phyloP scores from a whole-genome alignment of 306 rosid species.

The Vigna mungo region DNA sequence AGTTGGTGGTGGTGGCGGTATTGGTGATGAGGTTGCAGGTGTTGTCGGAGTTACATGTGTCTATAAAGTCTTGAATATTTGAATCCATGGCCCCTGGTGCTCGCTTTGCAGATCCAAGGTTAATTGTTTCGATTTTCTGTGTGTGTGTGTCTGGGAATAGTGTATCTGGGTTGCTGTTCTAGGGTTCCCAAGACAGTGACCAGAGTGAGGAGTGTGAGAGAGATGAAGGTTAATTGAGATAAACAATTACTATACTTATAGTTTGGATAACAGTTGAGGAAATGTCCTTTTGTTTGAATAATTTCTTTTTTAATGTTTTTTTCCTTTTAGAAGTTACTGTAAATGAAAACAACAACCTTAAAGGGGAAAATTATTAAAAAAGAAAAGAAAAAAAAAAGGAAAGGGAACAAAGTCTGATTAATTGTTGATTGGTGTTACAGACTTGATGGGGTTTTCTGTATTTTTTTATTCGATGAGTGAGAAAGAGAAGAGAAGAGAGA shows the following conservation, averaged over 20 bases:
- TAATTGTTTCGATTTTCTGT: neutral
- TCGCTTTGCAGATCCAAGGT: constrained; percentile 48
- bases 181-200: constrained; percentile 55
- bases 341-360: constrained; percentile 49
- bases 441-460: constrained; percentile 14
- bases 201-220: constrained; percentile 41
- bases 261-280: constrained; percentile 43
- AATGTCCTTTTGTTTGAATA: constrained; percentile 27
- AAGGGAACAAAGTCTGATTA: constrained; percentile 39
- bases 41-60: constrained; percentile 60
- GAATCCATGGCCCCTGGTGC: constrained; percentile 65
- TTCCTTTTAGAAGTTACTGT: constrained; percentile 46
- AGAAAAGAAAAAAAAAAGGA: constrained; percentile 16
- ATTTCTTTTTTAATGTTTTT: constrained; percentile 27
- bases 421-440: constrained; percentile 46
- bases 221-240: constrained; percentile 29
- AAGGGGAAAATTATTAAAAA: neutral
- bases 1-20: constrained; percentile 12
- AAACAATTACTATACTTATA: constrained; percentile 47
- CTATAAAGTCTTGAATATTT: constrained; percentile 66
- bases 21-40: constrained; percentile 44
- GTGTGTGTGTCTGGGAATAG: constrained; percentile 3
- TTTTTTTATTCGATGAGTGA: neutral
- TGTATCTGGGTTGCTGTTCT: constrained; percentile 31
- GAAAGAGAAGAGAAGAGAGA: neutral